Evolutionary conservation across 306 rosid genomes (phyloP).

Genomic region (Cicer judaicum): DNA sequence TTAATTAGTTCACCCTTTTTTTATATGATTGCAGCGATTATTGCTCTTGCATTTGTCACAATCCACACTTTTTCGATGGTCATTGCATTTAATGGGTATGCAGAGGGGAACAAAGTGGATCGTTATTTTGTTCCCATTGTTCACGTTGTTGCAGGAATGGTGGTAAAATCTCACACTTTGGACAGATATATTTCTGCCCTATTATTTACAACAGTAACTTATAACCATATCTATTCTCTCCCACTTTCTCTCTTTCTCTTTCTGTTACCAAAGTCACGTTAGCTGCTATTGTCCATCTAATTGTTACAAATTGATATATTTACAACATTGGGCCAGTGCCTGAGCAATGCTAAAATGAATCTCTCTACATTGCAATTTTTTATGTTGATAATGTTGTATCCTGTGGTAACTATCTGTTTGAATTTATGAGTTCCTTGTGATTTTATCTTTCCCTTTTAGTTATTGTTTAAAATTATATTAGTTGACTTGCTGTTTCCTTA

Average conservation of each 20-base stretch:
- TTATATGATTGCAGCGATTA: conserved; percentile 67
- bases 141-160: conserved; percentile 79
- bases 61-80: conserved; percentile 97
- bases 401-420: conserved; percentile 28
- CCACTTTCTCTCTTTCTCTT: background rate
- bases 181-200: conserved; percentile 21
- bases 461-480: conserved; percentile 33
- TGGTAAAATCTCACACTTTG: conserved; percentile 60
- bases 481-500: conserved; percentile 47
- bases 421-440: conserved; percentile 31
- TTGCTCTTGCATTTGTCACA: conserved; percentile 89
- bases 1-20: conserved; percentile 22
- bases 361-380: background rate
- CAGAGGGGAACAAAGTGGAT: conserved; percentile 82
- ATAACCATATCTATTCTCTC: conserved; percentile 14
- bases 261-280: background rate
- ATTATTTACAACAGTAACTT: conserved; percentile 17
- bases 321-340: conserved; percentile 2
- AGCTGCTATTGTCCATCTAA: conserved; percentile 16
- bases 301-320: background rate
- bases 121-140: conserved; percentile 74
- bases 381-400: conserved; percentile 14
- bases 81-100: conserved; percentile 89
- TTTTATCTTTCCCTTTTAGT: conserved; percentile 18
- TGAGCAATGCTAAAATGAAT: background rate